Evolutionary conservation across 106 monocot species (phyloP).

Genomic region (Narthecium ossifragum): DNA sequence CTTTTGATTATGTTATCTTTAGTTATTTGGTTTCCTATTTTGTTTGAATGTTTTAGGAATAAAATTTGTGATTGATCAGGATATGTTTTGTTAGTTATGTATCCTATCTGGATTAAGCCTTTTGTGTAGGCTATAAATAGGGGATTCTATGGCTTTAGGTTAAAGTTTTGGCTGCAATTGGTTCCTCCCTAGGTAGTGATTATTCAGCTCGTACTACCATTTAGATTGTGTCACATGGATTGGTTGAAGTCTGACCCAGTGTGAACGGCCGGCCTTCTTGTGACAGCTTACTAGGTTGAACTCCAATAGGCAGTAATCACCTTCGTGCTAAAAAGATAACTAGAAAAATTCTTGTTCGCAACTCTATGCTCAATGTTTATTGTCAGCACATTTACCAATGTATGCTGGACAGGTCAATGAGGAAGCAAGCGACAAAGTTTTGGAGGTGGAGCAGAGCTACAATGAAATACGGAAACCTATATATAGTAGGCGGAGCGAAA

Average conservation of each 20-base stretch:
- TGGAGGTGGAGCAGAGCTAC: constrained; percentile 63
- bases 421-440: constrained; percentile 64
- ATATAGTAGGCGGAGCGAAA: constrained; percentile 31
- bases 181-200: too few species aligned
- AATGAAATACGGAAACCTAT: constrained; percentile 61
- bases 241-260: background rate
- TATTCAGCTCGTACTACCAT: background rate
- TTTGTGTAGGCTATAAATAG: too few species aligned
- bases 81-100: too few species aligned
- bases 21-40: too few species aligned
- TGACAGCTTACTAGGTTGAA: background rate
- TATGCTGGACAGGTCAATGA: constrained; percentile 36
- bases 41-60: too few species aligned
- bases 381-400: background rate
- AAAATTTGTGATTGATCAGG: too few species aligned
- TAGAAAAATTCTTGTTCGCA: background rate
- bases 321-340: background rate
- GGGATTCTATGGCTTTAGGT: too few species aligned
- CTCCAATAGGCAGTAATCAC: background rate
- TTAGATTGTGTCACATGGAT: background rate
- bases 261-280: background rate
- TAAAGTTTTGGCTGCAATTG: too few species aligned
- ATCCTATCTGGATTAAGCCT: too few species aligned
- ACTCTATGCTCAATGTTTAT: background rate
- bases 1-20: too few species aligned